phyloP scores from a whole-genome alignment of 805 yeast genomes.

The Vanderwaltozyma polyspora region DNA sequence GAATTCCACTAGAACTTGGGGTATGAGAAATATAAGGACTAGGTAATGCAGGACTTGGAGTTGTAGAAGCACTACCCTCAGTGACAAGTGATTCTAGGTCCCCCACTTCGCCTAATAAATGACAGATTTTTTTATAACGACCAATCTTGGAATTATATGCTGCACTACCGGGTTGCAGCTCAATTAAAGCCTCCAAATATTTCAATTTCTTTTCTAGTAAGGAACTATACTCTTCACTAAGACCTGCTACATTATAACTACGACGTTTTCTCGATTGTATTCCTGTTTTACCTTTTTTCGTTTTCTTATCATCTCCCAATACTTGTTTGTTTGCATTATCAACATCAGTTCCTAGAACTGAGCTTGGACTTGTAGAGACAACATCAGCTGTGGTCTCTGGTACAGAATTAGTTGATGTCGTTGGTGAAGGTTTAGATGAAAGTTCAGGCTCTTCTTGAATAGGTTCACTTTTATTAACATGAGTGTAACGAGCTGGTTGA shows the following conservation, averaged over 20 bases:
- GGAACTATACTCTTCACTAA: conserved; percentile 34
- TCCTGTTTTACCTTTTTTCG: neutral
- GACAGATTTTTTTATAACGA: conserved; percentile 30
- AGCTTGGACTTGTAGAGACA: neutral
- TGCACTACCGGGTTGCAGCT: conserved; percentile 18
- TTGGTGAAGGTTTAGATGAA: too few species aligned
- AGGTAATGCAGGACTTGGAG: neutral
- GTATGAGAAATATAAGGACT: neutral
- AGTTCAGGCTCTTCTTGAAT: neutral
- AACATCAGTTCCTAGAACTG: too few species aligned
- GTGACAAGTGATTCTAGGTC: conserved; percentile 3
- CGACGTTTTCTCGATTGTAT: neutral
- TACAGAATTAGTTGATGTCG: neutral
- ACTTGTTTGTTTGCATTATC: neutral
- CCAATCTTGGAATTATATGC: conserved; percentile 23
- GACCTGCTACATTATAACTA: neutral
- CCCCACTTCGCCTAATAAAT: conserved; percentile 19
- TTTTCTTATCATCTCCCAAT: neutral
- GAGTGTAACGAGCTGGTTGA: conserved; percentile 48
- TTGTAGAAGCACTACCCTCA: too few species aligned
- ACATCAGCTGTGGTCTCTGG: neutral
- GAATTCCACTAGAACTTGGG: neutral
- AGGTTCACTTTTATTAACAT: conserved; percentile 1
- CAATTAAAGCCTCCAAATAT: conserved; percentile 37
- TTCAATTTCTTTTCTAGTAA: conserved; percentile 44